Base-by-base conservation (phyloP, 441 rosid genomes). In the Populus trichocarpa region DNA sequence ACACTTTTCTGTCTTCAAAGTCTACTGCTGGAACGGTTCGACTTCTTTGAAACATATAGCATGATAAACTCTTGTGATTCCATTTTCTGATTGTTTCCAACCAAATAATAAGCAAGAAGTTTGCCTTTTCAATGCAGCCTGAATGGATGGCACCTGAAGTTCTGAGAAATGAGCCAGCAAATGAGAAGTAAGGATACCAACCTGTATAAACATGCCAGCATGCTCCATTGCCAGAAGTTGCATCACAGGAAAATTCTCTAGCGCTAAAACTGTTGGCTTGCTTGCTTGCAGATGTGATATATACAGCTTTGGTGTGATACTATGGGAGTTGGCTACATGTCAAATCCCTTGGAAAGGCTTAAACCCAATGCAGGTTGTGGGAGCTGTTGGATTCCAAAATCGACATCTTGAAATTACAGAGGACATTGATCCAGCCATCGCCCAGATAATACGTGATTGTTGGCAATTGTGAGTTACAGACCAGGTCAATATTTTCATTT, bases 131-230 rank as follows among this genome's bases (percentile, higher is more conserved):
- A 10, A 70, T 87, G 87, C 93, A 97, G 99, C 98, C 99, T 22
- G 99, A 97, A 82, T 97, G 99, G 99, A 97, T 97, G 99, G 99
- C 99, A 67, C 99, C 99, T 3, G 99, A 97, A 91, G 92, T 97
- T 79, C 85, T 97, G 75, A 89, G 99, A 85, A 95, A 97, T 83
- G 99, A 97, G 88, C 99, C 89, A 4, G 98, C 99, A 78, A 87
- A 97, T 76, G 99, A 97, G 85, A 97, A 94, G 98, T 96, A 84
- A 85, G 98, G 23, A 63, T 23, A 63, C 87, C 78, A 80, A 75
- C 67, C 68, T 67, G 59, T 28, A 53, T 20, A 1, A 65, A 71
- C 33, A 42, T 75, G 33, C 33, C 59, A 22, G 7, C n/a, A 9
- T 38, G 46, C 30, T n/a, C 53, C 57, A 32, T 9, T 70, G 50